Evolutionary conservation across 2,329 filamentous ascomycete species (phyloP), one percentile per base, ranked within the genome.

Genomic region (Dryadomyces quercivorus): DNA sequence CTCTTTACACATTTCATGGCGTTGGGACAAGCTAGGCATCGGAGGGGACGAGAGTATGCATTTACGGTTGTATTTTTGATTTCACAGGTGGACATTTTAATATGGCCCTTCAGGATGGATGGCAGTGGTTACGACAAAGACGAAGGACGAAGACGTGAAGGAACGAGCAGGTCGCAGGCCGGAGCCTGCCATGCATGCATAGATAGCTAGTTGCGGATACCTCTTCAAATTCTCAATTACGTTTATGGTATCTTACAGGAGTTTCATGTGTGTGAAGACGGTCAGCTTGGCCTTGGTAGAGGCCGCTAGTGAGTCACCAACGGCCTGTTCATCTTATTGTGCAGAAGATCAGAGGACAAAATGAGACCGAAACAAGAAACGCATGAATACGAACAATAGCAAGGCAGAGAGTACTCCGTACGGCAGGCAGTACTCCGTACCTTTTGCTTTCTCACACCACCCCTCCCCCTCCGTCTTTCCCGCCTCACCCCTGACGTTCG

Each of bases 81-180:
- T 49, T 48, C 34, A 36, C 20, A 47, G 44, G 47, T n/a, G 53
- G 53, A 54, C 48, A 55, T 40, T 51, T 13, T 55, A 55, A 51
- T 55, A 34, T 46, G 53, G 49, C 49, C 20, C 49, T 48, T 55
- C 44, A 47, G 18, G 22, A 44, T n/a, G 2, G 52, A 46, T 34
- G 9, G 16, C 15, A 21, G 36, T 18, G 22, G 16, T 40, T 40
- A 40, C 36, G 36, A 40, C 36, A 40, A 40, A 40, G 36, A 40
- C 36, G 15, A 40, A 16, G 15, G 36, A 40, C 4, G n/a, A 48
- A 31, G 22, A 42, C n/a, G n/a, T n/a, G 15, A 40, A 44, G 12
- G 21, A 34, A 34, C 16, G 10, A 8, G 18, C 44, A 53, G 36
- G 36, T 31, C 45, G 44, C 45, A 43, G 50, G 50, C 43, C 21